These are phyloP conservation scores for Tubosaeta sp. DNA, from an alignment of 768 basidiomycete species.

Conservation along the genomic window DNA sequence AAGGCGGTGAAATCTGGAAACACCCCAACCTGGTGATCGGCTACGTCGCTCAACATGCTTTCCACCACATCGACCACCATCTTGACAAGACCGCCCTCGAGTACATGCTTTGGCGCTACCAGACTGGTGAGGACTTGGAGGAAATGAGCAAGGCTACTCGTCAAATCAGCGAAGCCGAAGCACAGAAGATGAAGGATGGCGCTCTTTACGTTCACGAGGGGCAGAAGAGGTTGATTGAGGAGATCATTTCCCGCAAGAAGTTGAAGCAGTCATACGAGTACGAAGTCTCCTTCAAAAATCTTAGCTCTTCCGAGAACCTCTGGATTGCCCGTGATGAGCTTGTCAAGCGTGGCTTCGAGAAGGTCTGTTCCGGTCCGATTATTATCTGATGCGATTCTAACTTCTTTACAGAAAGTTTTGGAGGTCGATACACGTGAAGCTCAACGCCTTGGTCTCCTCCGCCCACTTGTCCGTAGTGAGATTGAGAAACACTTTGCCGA, in stretches of 20 bases:
- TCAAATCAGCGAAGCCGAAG: constrained; percentile 82
- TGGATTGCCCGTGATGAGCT: constrained; percentile 97
- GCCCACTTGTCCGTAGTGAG: constrained; percentile 96
- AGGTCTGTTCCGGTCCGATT: constrained; percentile 39
- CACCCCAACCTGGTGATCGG: constrained; percentile 99
- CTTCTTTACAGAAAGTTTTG: constrained; percentile 70
- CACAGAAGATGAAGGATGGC: constrained; percentile 96
- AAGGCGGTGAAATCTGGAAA: constrained; percentile 97
- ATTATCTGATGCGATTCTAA: not conserved
- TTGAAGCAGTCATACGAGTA: constrained; percentile 99
- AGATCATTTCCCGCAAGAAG: constrained; percentile 90
- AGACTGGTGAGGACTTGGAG: constrained; percentile 98
- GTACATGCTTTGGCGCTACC: constrained; percentile 99
- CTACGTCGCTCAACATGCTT: constrained; percentile 98
- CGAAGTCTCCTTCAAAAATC: constrained; percentile 91
- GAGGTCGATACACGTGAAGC: constrained; percentile 98
- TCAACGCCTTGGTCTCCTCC: constrained; percentile 90
- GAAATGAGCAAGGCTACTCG: constrained; percentile 92
- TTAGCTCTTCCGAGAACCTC: constrained; percentile 97
- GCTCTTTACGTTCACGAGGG: constrained; percentile 82
- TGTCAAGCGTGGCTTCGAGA: constrained; percentile 97
- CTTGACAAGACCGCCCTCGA: constrained; percentile 98
- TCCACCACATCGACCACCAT: constrained; percentile 99
- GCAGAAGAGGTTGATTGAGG: constrained; percentile 92
- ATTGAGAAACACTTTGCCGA: constrained; percentile 99